Percentiles rank a stretch among this genome's conserved stretches.
Conservation (phyloP, 305 asterid species). For the Caryopteris hybrid region DNA sequence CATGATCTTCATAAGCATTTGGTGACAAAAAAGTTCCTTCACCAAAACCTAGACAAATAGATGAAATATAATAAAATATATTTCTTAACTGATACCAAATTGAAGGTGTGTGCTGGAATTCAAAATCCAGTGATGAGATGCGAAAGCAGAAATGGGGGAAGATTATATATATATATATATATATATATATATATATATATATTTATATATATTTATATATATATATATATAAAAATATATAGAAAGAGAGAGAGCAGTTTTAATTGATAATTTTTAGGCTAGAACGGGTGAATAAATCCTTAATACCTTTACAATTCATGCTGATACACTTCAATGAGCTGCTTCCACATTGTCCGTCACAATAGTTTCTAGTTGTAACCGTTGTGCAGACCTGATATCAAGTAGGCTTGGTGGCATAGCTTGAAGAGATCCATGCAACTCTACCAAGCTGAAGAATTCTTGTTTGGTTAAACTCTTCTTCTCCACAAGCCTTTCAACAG, state of each 20-base stretch:
- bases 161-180: too few species aligned
- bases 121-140: too few species aligned
- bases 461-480: conserved; percentile 75
- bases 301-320: conserved; percentile 13
- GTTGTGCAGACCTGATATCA: conserved; percentile 61
- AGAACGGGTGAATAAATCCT: neutral
- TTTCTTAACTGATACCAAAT: neutral
- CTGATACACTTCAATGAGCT: conserved; percentile 31
- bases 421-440: conserved; percentile 64
- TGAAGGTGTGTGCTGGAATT: too few species aligned
- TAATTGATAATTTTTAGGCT: neutral
- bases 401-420: conserved; percentile 65
- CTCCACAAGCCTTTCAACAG: conserved; percentile 58
- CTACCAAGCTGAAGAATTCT: conserved; percentile 69
- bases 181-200: too few species aligned
- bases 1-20: neutral
- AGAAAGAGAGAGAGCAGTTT: too few species aligned
- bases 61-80: neutral
- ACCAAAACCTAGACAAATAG: neutral
- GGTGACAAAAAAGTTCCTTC: neutral
- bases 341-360: conserved; percentile 31
- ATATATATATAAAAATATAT: too few species aligned
- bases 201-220: too few species aligned
- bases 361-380: conserved; percentile 36
- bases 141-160: too few species aligned